Percentiles rank a stretch among this genome's conserved stretches.
These are phyloP conservation scores for Annulohypoxylon stygium DNA, from an alignment of 495 filamentous ascomycete species.

Conservation along the genomic window DNA sequence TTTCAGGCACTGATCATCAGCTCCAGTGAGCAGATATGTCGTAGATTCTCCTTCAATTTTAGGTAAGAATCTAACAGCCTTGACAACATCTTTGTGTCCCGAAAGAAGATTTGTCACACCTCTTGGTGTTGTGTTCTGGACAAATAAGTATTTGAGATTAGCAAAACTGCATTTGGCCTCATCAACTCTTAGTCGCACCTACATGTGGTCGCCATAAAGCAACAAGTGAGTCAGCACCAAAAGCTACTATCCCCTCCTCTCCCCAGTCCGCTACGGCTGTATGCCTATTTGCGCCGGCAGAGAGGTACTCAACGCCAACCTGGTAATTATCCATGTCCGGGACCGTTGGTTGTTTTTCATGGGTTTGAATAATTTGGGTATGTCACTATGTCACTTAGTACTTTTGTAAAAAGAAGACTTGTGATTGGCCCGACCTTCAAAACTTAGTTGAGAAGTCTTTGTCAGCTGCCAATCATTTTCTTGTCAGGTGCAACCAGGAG, in stretches of 20 bases:
- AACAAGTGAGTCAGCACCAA: constrained; percentile 88
- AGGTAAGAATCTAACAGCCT: constrained; percentile 83
- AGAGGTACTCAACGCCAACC: constrained; percentile 70
- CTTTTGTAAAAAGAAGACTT: constrained; percentile 29
- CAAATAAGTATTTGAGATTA: constrained; percentile 33
- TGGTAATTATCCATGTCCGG: constrained; percentile 37
- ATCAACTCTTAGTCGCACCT: constrained; percentile 52
- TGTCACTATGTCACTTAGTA: constrained; percentile 18
- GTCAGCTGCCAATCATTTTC: constrained; percentile 17
- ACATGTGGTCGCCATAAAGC: constrained; percentile 90
- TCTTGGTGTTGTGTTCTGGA: constrained; percentile 61
- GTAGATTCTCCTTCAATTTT: constrained; percentile 58
- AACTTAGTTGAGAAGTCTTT: constrained; percentile 37
- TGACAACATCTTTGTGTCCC: constrained; percentile 86
- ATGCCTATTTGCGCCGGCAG: constrained; percentile 90
- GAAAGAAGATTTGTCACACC: constrained; percentile 79
- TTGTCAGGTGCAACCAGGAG: constrained; percentile 10
- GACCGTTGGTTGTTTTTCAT: constrained; percentile 9
- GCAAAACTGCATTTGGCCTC: constrained; percentile 1
- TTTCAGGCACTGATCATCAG: constrained; percentile 81
- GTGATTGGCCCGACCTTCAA: constrained; percentile 37
- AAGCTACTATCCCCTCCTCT: constrained; percentile 79
- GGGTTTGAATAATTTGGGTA: background rate
- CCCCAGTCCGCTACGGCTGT: constrained; percentile 94
- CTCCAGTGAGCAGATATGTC: constrained; percentile 79